These are phyloP conservation scores for Cladosporium sp. DNA, from an alignment of 2,329 filamentous ascomycete species.

Conservation along the genomic window DNA sequence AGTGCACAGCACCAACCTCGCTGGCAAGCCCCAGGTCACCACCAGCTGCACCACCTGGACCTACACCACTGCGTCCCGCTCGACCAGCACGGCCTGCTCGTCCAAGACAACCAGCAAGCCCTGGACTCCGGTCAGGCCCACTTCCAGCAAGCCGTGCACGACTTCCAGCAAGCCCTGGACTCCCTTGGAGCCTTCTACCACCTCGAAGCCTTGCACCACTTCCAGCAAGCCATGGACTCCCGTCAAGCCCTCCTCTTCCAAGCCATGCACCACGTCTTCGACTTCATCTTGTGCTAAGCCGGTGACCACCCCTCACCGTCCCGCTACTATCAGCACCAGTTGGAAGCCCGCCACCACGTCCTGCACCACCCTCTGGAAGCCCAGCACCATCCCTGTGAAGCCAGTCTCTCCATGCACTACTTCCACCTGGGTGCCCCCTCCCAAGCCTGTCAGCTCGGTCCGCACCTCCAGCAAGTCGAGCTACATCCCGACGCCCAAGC, in stretches of 20 bases:
- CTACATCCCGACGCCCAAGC: neutral
- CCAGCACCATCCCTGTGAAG: neutral
- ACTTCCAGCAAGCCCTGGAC: neutral
- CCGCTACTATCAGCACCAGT: neutral
- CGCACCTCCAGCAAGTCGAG: neutral
- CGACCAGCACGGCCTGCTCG: slow-evolving; percentile 3
- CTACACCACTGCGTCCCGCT: slow-evolving; percentile 1
- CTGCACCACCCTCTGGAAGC: neutral
- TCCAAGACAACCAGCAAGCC: neutral
- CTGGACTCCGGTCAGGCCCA: neutral
- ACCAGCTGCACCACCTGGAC: slow-evolving; percentile 12
- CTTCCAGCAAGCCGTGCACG: neutral
- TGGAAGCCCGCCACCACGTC: neutral
- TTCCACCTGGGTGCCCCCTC: no score
- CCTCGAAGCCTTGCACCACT: neutral
- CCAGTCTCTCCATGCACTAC: neutral
- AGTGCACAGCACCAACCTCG: neutral
- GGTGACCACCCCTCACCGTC: neutral
- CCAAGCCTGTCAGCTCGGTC: neutral
- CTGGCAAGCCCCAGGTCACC: slow-evolving; percentile 2
- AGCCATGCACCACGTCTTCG: neutral
- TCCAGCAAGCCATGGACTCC: slow-evolving; percentile 4
- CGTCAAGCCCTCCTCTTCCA: neutral
- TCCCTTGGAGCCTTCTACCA: neutral
- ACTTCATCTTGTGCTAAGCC: neutral